Evolutionary conservation across 2,329 filamentous ascomycete species (phyloP).

Genomic region (Diaporthe destruens): DNA sequence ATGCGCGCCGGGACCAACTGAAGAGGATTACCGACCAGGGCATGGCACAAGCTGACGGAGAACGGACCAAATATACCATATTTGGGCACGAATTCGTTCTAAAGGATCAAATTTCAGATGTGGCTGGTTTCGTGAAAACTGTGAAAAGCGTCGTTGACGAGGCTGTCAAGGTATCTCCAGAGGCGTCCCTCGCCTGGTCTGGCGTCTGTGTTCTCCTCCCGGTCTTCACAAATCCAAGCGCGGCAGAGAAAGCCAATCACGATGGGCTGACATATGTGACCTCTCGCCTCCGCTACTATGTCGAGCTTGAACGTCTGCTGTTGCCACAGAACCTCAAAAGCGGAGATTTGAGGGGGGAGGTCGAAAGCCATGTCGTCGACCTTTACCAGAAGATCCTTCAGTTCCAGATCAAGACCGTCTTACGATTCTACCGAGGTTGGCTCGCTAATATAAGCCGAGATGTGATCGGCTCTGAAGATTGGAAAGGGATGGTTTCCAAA

Average conservation of each 20-base stretch:
- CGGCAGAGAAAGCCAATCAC: conserved; percentile 48
- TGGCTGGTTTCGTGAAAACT: conserved; percentile 42
- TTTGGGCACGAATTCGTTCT: background rate
- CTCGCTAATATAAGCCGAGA: background rate
- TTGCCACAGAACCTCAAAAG: background rate
- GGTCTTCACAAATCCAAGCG: conserved; percentile 49
- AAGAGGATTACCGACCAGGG: background rate
- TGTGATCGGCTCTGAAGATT: background rate
- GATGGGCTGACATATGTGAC: conserved; percentile 52
- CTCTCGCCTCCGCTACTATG: conserved; percentile 50
- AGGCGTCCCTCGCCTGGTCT: conserved; percentile 50
- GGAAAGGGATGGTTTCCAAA: background rate
- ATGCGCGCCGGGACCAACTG: background rate
- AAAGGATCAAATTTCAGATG: conserved; percentile 36
- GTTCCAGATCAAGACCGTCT: background rate
- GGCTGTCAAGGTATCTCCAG: conserved; percentile 49
- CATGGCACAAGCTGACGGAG: background rate
- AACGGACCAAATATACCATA: background rate
- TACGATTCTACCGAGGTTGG: background rate
- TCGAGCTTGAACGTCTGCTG: conserved; percentile 46
- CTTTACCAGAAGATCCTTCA: background rate
- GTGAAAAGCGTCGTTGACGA: conserved; percentile 46
- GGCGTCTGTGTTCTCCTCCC: conserved; percentile 55
- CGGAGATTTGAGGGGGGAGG: background rate
- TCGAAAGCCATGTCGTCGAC: background rate